These are phyloP conservation scores for Fragaria iinumae DNA, from an alignment of 306 rosid genomes.

Conservation along the genomic window DNA sequence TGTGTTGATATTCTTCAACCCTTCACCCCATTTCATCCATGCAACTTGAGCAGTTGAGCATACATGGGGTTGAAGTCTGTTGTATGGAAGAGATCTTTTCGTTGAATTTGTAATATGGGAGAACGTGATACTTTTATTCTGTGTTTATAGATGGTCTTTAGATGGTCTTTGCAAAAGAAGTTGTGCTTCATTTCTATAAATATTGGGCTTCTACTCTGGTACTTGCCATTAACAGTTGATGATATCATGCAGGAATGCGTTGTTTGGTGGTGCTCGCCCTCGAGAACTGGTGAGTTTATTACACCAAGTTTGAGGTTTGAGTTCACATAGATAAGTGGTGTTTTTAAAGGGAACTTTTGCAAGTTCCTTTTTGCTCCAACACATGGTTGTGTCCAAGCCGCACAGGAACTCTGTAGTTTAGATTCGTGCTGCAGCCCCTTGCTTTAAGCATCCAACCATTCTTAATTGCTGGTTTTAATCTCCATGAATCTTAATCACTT, in stretches of 20 bases:
- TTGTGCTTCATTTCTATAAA: not conserved
- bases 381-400: not conserved
- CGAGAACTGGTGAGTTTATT: constrained; percentile 73
- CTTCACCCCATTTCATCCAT: not conserved
- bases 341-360: too few species aligned
- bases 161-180: not conserved
- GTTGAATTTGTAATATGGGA: not conserved
- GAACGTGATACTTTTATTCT: not conserved
- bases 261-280: constrained; percentile 99
- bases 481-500: not conserved
- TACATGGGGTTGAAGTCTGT: not conserved
- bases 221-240: constrained; percentile 20
- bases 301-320: not conserved
- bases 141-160: not conserved
- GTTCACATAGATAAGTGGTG: not conserved
- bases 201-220: not conserved
- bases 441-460: not conserved
- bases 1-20: not conserved
- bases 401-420: not conserved
- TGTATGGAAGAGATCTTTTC: not conserved
- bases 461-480: not conserved
- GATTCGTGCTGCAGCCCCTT: not conserved
- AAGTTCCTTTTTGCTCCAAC: not conserved
- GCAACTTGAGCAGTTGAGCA: not conserved
- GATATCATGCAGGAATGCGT: constrained; percentile 60